These are phyloP conservation scores for Boletus coccyginus DNA, from an alignment of 768 basidiomycete species.

Conservation along the genomic window DNA sequence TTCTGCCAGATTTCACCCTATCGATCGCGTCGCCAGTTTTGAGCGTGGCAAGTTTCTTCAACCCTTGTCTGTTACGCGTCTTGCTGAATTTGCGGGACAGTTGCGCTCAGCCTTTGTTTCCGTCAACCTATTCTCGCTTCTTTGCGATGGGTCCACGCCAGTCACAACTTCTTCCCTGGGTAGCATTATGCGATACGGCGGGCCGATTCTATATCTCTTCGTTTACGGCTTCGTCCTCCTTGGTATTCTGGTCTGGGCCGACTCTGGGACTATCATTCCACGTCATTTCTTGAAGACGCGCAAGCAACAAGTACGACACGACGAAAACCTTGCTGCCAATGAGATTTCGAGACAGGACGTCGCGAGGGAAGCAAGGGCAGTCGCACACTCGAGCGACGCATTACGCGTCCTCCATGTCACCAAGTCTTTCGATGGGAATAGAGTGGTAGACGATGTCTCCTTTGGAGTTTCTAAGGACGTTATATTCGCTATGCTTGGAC, in stretches of 20 bases:
- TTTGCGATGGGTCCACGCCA: conserved; percentile 55
- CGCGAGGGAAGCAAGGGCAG: conserved; percentile 47
- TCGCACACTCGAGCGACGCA: conserved; percentile 48
- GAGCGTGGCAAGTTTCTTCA: conserved; percentile 51
- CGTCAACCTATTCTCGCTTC: conserved; percentile 70
- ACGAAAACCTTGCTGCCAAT: conserved; percentile 11
- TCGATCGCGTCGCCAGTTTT: conserved; percentile 68
- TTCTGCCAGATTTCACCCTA: conserved; percentile 54
- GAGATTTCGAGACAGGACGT: conserved; percentile 48
- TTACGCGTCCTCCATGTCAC: conserved; percentile 64
- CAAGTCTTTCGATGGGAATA: conserved; percentile 55
- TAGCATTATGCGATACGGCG: conserved; percentile 59
- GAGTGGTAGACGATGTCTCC: conserved; percentile 71
- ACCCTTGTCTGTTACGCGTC: neutral
- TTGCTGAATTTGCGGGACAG: conserved; percentile 32
- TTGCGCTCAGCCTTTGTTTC: conserved; percentile 68
- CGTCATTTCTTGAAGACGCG: conserved; percentile 32
- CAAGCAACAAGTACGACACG: conserved; percentile 11
- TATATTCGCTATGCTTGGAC: conserved; percentile 72
- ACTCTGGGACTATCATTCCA: conserved; percentile 60
- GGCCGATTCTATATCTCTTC: conserved; percentile 73
- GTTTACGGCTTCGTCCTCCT: conserved; percentile 57
- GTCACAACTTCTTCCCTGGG: conserved; percentile 49
- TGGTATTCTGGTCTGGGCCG: conserved; percentile 63
- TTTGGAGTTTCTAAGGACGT: conserved; percentile 63